Evolutionary conservation across 495 filamentous ascomycete species (phyloP).

Genomic region (Aspergillus mulundensis): DNA sequence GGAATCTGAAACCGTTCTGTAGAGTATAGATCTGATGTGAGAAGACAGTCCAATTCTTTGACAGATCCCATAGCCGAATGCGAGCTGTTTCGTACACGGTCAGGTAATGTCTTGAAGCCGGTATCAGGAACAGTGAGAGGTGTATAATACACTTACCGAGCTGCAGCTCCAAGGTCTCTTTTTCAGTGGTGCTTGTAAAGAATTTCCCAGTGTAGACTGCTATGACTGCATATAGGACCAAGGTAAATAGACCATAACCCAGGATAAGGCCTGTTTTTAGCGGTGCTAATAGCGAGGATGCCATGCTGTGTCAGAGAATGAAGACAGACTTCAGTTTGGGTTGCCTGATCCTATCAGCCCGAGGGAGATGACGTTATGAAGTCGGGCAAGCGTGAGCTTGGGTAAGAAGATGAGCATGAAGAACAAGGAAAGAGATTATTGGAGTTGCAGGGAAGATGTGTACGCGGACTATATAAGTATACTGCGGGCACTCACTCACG

Average conservation of each 20-base stretch:
- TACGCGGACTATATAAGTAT: not conserved
- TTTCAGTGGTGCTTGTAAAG: slow-evolving; percentile 33
- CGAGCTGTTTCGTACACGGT: slow-evolving; percentile 26
- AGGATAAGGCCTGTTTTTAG: slow-evolving; percentile 20
- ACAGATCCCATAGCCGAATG: slow-evolving; percentile 45
- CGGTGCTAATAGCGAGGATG: slow-evolving; percentile 12
- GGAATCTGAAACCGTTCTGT: slow-evolving; percentile 46
- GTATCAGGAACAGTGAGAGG: not conserved
- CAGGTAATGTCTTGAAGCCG: not conserved
- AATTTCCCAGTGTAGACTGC: slow-evolving; percentile 26
- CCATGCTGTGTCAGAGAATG: slow-evolving; percentile 20
- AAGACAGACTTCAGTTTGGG: not conserved
- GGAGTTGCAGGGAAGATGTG: not conserved
- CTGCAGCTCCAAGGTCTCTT: slow-evolving; percentile 35
- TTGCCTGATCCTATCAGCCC: not conserved
- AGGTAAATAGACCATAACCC: slow-evolving; percentile 34
- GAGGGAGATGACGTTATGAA: not conserved
- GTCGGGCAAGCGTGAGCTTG: too few species aligned
- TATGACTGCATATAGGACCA: slow-evolving; percentile 26
- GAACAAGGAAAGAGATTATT: not conserved
- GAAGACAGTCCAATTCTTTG: slow-evolving; percentile 34
- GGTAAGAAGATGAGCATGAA: not conserved
- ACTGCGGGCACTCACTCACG: not conserved
- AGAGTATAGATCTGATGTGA: slow-evolving; percentile 46
- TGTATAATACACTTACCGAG: slow-evolving; percentile 29